Base-by-base conservation (phyloP, 768 basidiomycete genomes). In the Amanita rimosa region DNA sequence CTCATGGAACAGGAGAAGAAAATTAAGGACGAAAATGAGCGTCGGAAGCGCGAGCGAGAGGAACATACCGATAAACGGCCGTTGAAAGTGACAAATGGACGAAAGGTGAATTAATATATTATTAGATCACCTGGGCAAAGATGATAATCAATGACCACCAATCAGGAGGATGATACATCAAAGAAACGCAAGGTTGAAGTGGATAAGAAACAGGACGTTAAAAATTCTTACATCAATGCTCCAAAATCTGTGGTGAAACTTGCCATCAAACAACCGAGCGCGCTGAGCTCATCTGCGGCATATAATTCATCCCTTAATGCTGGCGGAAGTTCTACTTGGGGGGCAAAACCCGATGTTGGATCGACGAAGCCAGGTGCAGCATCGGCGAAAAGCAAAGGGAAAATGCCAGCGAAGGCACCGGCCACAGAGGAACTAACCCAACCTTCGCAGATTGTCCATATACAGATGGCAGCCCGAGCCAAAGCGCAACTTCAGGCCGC, bases 41-140 rank as follows among this genome's bases (percentile, higher is more conserved):
- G 77, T 46, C 74, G 86, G 50, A 91, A 92, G 64, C 78, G 84
- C 57, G 90, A 90, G 59, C 75, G 84, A 35, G 86, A 90, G 54
- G 85, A 90, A 54, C 68, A 73, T 46, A 82, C 81, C 2, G 81
- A 84, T 52, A 87, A 86, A 60, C 72, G 79, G 40, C 73, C 75
- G 0, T 54, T 81, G 19, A 83, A 81, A 57, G 57, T 63, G 34
- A 57, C 67, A 33, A 49, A 55, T 34, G 58, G 61, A n/a, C 85
- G 83, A 61, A 87, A 84, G 73, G 78, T 77, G 55, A 46, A 55
- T 7, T 27, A 27, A 9, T 4, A 31, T 29, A 29, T 27, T 22
- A 14, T 22, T 47, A 22, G 27, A 40, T 34, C 37, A 50, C 46
- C 24, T 48, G 47, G 11, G 46, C 29, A 40, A 22, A 56, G 24